Evolutionary conservation across 2,329 filamentous ascomycete genomes (phyloP).

Genomic region (Magnaporthales sp.): DNA sequence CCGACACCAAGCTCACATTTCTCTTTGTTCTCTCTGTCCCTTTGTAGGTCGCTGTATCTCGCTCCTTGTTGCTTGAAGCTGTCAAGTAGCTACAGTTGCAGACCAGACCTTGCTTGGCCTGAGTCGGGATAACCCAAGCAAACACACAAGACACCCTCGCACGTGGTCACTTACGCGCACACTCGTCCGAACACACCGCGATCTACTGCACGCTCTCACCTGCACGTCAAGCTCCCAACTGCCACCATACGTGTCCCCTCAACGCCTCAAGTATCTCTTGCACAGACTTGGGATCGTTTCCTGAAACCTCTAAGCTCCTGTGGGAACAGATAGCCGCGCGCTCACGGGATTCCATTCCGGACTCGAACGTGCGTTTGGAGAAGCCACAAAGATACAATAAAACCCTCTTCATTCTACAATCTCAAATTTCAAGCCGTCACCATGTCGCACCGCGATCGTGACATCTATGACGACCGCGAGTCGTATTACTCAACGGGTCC

Average conservation of each 20-base stretch:
- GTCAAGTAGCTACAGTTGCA: neutral
- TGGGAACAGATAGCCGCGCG: neutral
- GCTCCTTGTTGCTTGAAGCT: neutral
- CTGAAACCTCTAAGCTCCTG: neutral
- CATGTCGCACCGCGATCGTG: slow-evolving; percentile 2
- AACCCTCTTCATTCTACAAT: neutral
- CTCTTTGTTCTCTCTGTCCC: neutral
- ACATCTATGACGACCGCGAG: slow-evolving; percentile 6
- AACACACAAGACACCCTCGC: neutral
- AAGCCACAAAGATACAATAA: neutral
- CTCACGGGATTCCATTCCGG: neutral
- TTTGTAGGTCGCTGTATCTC: neutral
- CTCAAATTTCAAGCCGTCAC: neutral
- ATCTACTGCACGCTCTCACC: neutral
- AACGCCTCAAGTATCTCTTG: neutral
- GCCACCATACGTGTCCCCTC: neutral
- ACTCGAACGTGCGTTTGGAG: neutral
- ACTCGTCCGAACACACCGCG: neutral
- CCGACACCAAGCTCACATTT: neutral
- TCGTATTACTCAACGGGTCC: slow-evolving; percentile 5
- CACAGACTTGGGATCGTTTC: neutral
- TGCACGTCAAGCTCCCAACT: neutral
- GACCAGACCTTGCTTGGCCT: neutral
- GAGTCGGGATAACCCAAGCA: neutral
- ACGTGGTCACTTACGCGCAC: no score